Conservation (phyloP, 805 yeast genomes). For the Metschnikowia dekortorum region DNA sequence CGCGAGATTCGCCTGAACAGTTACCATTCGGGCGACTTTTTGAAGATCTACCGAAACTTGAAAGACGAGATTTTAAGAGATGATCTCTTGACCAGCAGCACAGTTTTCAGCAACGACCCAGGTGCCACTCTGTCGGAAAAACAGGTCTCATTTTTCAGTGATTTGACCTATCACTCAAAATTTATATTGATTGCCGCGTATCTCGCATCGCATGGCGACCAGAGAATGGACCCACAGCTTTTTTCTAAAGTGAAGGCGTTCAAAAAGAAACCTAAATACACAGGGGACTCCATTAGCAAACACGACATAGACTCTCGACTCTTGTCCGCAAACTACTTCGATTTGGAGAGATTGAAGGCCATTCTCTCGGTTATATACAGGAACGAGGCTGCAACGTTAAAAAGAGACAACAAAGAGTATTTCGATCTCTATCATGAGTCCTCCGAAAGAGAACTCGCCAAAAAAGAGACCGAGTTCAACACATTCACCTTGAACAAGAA, state of each 20-base stretch:
- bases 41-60: conserved; percentile 32
- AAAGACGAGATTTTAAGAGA: conserved; percentile 26
- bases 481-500: conserved; percentile 37
- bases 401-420: conserved; percentile 20
- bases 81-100: conserved; percentile 27
- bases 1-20: conserved; percentile 22
- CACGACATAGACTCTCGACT: conserved; percentile 54
- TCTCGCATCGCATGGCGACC: conserved; percentile 73
- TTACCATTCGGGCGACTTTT: conserved; percentile 25
- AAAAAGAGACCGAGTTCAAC: conserved; percentile 30
- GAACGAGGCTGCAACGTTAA: conserved; percentile 29
- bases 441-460: conserved; percentile 32
- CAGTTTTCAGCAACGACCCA: conserved; percentile 24
- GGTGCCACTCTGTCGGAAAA: conserved; percentile 16
- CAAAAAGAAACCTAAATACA: conserved; percentile 28
- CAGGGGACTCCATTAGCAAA: conserved; percentile 22
- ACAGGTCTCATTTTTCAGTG: conserved; percentile 25
- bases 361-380: conserved; percentile 68
- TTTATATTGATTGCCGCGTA: conserved; percentile 77
- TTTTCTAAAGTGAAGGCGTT: conserved; percentile 56
- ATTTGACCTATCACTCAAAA: conserved; percentile 59
- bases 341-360: conserved; percentile 74
- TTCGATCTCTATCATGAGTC: conserved; percentile 24
- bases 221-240: conserved; percentile 60
- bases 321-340: conserved; percentile 69